Conservation (phyloP, 2,329 filamentous ascomycete species). For the Colletotrichum caudatum region DNA sequence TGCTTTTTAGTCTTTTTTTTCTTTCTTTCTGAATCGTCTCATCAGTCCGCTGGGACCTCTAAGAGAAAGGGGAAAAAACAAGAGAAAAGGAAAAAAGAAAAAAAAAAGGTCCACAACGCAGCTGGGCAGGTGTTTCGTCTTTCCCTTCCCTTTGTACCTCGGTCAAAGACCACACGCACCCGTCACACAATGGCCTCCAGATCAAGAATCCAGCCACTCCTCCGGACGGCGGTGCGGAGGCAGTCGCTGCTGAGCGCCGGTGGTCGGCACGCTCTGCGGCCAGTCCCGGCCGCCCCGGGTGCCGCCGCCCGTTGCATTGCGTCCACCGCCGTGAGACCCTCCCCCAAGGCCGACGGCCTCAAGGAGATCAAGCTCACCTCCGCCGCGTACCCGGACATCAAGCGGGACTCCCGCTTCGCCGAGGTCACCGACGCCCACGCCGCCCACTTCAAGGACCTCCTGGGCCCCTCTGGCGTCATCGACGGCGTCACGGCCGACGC, state of each 20-base stretch:
- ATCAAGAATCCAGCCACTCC: conserved; percentile 41
- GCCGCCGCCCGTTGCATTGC: conserved; percentile 29
- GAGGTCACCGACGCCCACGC: conserved; percentile 84
- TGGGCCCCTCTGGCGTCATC: conserved; percentile 85
- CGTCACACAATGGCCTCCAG: conserved; percentile 42
- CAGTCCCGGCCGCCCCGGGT: conserved; percentile 32
- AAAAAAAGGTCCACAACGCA: conserved; percentile 7
- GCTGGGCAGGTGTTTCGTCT: conserved; percentile 2
- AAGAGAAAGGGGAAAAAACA: background rate
- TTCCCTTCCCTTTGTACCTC: conserved; percentile 6
- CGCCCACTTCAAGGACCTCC: conserved; percentile 81
- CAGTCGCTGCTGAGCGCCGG: conserved; percentile 37
- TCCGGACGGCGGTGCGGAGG: conserved; percentile 41
- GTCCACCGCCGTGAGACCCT: conserved; percentile 34
- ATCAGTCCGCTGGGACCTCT: background rate
- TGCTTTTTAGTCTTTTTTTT: conserved; percentile 12
- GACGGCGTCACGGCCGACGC: conserved; percentile 83
- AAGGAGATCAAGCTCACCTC: conserved; percentile 76
- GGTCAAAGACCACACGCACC: background rate
- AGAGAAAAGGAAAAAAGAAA: background rate
- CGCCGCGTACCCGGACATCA: conserved; percentile 85
- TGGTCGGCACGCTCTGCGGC: conserved; percentile 31
- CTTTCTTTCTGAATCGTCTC: background rate
- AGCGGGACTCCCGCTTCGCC: conserved; percentile 82
- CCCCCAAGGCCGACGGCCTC: conserved; percentile 23